Evolutionary conservation across 1,139 yeast genomes (phyloP).

Genomic region (Geotrichum carabidarum): DNA sequence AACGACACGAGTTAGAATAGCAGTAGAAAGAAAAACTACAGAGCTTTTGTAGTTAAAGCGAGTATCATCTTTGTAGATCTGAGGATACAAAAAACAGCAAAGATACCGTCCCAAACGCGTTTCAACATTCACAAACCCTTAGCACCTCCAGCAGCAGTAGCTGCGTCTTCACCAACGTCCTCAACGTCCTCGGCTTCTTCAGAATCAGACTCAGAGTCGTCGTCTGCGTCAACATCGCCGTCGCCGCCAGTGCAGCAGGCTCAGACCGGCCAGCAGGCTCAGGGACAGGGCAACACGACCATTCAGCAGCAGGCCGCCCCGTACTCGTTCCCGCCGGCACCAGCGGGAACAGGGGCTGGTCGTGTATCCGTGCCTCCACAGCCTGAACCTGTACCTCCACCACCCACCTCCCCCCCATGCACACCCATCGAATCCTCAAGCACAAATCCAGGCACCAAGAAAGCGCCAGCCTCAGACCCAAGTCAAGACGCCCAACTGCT

Average conservation of each 20-base stretch:
- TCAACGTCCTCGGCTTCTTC: not conserved
- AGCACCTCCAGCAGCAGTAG: not conserved
- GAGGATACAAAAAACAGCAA: too few relatives aligned
- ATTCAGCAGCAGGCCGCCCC: not conserved
- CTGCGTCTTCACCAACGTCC: not conserved
- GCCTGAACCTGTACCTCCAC: not conserved
- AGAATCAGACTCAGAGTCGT: not conserved
- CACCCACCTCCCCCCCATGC: not conserved
- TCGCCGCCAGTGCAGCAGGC: not conserved
- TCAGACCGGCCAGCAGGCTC: too few relatives aligned
- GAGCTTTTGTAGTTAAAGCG: too few relatives aligned
- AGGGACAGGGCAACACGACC: too few relatives aligned
- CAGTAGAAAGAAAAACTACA: too few relatives aligned
- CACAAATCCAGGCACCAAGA: not conserved
- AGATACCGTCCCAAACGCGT: too few relatives aligned
- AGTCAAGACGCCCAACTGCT: constrained; percentile 11
- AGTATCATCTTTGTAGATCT: too few relatives aligned
- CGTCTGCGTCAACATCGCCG: not conserved
- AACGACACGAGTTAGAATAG: too few relatives aligned
- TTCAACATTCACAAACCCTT: too few relatives aligned
- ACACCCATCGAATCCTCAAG: not conserved
- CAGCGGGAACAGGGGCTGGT: not conserved
- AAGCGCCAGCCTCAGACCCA: not conserved
- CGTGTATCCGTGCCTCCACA: not conserved
- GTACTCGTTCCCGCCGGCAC: constrained; percentile 2